These are phyloP conservation scores for Bidens hawaiensis DNA, from an alignment of 140 eudicot species.

Conservation along the genomic window DNA sequence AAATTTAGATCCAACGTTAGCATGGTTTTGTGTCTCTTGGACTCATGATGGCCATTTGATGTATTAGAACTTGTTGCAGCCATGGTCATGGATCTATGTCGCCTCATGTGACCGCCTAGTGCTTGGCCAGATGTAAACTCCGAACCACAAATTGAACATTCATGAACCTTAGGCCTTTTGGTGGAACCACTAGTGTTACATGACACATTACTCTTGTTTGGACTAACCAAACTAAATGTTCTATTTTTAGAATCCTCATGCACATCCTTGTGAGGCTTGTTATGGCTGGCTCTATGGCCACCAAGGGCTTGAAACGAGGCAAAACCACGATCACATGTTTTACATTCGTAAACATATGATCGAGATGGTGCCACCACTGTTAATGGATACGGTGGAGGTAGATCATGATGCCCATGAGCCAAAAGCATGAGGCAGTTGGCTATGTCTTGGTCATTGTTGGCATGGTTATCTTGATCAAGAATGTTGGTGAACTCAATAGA, in stretches of 20 bases:
- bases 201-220: constrained; percentile 15
- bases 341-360: constrained; percentile 37
- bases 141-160: no score
- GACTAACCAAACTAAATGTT: constrained; percentile 27
- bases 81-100: constrained; percentile 51
- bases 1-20: constrained; percentile 58
- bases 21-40: constrained; percentile 34
- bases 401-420: constrained; percentile 47
- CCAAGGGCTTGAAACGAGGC: no score
- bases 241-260: neutral
- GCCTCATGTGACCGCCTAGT: no score
- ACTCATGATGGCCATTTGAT: constrained; percentile 9
- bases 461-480: constrained; percentile 18
- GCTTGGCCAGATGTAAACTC: no score
- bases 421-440: constrained; percentile 71
- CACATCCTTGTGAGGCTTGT: constrained; percentile 14
- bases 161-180: constrained; percentile 33
- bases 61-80: neutral
- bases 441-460: constrained; percentile 47
- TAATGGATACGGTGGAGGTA: neutral
- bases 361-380: neutral
- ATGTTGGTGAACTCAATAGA: constrained; percentile 33
- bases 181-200: constrained; percentile 23
- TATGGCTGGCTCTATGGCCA: no score
- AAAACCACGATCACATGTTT: no score